phyloP scores from a whole-genome alignment of 2,329 filamentous ascomycete species.

The Calonectria pteridis region DNA sequence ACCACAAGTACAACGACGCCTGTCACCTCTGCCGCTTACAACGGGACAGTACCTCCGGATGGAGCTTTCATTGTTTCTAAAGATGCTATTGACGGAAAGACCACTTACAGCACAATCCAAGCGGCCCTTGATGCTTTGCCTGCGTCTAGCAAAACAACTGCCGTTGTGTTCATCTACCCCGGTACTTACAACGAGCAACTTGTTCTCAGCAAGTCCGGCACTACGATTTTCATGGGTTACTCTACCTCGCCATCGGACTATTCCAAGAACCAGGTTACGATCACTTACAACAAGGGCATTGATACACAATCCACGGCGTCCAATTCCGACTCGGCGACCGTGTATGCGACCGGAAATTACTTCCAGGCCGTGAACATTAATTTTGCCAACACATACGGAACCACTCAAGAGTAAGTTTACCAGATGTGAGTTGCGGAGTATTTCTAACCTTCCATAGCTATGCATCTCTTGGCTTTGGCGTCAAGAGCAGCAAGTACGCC shows the following conservation, averaged over 20 bases:
- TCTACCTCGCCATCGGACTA: conserved; percentile 42
- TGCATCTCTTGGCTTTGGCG: conserved; percentile 59
- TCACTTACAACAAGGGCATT: conserved; percentile 38
- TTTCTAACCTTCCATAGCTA: conserved; percentile 45
- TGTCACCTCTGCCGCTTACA: conserved; percentile 46
- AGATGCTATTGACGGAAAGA: conserved; percentile 35
- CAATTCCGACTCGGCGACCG: conserved; percentile 42
- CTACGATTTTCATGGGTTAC: conserved; percentile 37
- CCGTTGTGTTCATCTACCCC: conserved; percentile 51
- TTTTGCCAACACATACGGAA: conserved; percentile 39
- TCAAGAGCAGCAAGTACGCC: conserved; percentile 51
- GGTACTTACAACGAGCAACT: conserved; percentile 71
- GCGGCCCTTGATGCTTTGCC: conserved; percentile 43
- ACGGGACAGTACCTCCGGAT: conserved; percentile 53
- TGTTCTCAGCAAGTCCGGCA: conserved; percentile 29
- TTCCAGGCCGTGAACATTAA: conserved; percentile 44
- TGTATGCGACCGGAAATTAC: conserved; percentile 40
- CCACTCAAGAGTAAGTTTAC: conserved; percentile 31
- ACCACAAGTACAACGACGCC: conserved; percentile 24
- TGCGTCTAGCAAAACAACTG: conserved; percentile 31
- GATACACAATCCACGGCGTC: conserved; percentile 39
- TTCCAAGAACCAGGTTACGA: conserved; percentile 37
- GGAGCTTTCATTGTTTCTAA: conserved; percentile 57
- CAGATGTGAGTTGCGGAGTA: fast-evolving
- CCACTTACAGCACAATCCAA: conserved; percentile 44